Base-by-base conservation (phyloP, 2,329 filamentous ascomycete genomes). In the Aspergillus terreus region DNA sequence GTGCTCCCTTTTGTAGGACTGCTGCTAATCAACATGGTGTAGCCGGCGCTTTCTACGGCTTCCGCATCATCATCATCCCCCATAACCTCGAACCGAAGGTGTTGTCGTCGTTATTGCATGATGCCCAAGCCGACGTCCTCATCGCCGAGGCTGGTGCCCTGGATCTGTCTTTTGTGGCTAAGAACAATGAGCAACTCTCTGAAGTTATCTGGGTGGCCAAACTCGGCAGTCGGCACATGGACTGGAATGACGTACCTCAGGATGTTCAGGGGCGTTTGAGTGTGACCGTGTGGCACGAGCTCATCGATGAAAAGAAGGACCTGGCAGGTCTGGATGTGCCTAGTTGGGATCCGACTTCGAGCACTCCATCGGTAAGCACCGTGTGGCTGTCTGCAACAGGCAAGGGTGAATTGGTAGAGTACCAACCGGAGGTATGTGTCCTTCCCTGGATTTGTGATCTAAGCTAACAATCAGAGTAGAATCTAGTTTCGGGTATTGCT, bases 171-270 rank as follows among this genome's bases (percentile, higher is more conserved):
- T 75, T 81, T 35, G 81, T 95, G 11, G 80, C 84, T 47, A 82
- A 85, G 62, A 80, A 78, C 48, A 90, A 88, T 63, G 80, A 85
- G 4, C 79, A 81, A 35, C 79, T 99, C 43, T 85, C 85, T 55
- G 84, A 91, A 60, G 79, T 96, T 30, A 82, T 96, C 61, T 97
- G 92, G 90, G 92, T 96, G 11, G 90, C 95, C 4, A 92, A 96
- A 63, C 83, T 90, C 64, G 90, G 90, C 40, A 96, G 86, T 75
- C 83, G 84, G 61, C 92, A 97, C 67, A 87, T 99, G 80, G 92
- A 96, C 71, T 99, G 92, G 92, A 92, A 90, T 61, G 89, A 92
- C 66, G 83, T 92, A 2, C 91, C 92, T 10, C 82, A 87, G 64
- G 87, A 88, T 47, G 85, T 86, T 51, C 86, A 86, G 14, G 82